phyloP scores from a whole-genome alignment of 805 yeast genomes.

The Candida arabinofermentans region DNA sequence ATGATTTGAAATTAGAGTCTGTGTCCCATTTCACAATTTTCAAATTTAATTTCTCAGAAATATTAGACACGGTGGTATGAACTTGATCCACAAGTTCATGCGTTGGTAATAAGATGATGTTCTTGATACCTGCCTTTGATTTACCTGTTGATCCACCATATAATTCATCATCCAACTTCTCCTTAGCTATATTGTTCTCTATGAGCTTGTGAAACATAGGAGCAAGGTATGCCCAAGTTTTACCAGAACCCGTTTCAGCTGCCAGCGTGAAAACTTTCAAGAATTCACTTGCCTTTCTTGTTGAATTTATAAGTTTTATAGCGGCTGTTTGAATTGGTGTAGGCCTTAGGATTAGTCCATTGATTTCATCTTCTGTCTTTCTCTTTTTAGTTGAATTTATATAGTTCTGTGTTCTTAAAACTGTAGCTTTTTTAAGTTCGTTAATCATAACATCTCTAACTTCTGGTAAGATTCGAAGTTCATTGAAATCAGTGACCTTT shows the following conservation, averaged over 20 bases:
- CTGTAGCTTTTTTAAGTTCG: slow-evolving; percentile 47
- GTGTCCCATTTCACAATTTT: slow-evolving; percentile 58
- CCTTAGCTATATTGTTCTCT: slow-evolving; percentile 44
- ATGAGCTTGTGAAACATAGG: slow-evolving; percentile 69
- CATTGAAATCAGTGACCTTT: slow-evolving; percentile 61
- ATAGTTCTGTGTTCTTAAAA: slow-evolving; percentile 34
- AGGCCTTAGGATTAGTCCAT: slow-evolving; percentile 45
- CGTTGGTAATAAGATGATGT: slow-evolving; percentile 83
- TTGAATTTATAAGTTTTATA: slow-evolving; percentile 49
- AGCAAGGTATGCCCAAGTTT: slow-evolving; percentile 86
- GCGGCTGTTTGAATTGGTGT: slow-evolving; percentile 84
- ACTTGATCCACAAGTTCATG: slow-evolving; percentile 87
- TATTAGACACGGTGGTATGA: slow-evolving; percentile 36
- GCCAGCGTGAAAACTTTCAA: slow-evolving; percentile 73
- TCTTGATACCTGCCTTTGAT: slow-evolving; percentile 48
- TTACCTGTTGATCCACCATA: slow-evolving; percentile 8
- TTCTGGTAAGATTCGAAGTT: slow-evolving; percentile 60
- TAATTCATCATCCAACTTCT: slow-evolving; percentile 33
- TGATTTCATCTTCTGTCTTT: slow-evolving; percentile 30
- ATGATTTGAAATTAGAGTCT: slow-evolving; percentile 50
- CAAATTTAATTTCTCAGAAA: slow-evolving; percentile 35
- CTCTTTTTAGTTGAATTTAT: slow-evolving; percentile 25
- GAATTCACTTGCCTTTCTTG: slow-evolving; percentile 31
- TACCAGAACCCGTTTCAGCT: slow-evolving; percentile 97
- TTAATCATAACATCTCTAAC: slow-evolving; percentile 58